These are phyloP conservation scores for Vickermania ingenoplastis DNA, from an alignment of 208 protist genomes.

Conservation along the genomic window DNA sequence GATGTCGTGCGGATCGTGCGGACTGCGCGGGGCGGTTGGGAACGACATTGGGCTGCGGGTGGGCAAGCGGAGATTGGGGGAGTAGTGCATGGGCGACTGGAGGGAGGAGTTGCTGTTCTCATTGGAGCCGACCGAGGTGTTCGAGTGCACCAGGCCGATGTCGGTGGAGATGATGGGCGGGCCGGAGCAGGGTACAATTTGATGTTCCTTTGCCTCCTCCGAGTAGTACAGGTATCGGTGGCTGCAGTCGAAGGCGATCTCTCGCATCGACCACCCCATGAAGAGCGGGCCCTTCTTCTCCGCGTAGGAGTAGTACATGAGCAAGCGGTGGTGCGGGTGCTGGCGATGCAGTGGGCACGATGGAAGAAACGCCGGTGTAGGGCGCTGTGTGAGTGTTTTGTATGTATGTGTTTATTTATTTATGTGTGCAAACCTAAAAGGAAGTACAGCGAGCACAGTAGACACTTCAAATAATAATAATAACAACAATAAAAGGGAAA, in stretches of 20 bases:
- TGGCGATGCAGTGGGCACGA: constrained; percentile 30
- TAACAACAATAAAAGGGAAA: too few relatives aligned
- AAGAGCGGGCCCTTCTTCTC: constrained; percentile 4
- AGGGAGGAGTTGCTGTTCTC: neutral
- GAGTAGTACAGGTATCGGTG: constrained; percentile 5
- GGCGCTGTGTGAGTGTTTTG: too few relatives aligned
- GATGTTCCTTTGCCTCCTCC: neutral
- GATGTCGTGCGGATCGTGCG: neutral
- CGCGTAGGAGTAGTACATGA: constrained; percentile 7
- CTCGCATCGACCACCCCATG: neutral
- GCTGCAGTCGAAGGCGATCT: constrained; percentile 2
- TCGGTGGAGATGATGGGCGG: neutral
- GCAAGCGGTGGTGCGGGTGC: too few relatives aligned
- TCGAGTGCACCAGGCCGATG: neutral
- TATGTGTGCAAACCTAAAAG: too few relatives aligned
- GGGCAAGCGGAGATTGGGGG: neutral
- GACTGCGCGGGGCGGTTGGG: neutral
- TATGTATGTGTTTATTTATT: too few relatives aligned
- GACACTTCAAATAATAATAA: too few relatives aligned
- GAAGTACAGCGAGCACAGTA: too few relatives aligned
- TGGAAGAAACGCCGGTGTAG: constrained; percentile 12
- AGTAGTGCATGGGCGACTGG: neutral
- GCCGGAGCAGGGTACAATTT: neutral
- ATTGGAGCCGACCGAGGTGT: neutral
- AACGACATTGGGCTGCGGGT: neutral